These are phyloP conservation scores for barley (Hordeum vulgare) DNA, from an alignment of 176 grass and related monocot species.

Conservation along the genomic window MorexV3_pseudomolecules_assembly NC_058522.1:275984205-275984704, in stretches of 20 bases:
- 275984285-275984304: background rate
- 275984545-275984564: background rate
- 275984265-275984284: background rate
- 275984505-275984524: background rate
- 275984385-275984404: background rate
- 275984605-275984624: background rate
- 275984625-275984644: background rate
- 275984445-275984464: too few relatives aligned
- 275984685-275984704: background rate
- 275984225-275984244: background rate
- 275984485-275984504: too few relatives aligned
- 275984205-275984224: background rate
- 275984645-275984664: background rate
- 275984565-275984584: background rate
- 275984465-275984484: too few relatives aligned
- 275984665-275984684: too few relatives aligned
- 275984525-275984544: background rate
- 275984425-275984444: too few relatives aligned
- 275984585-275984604: background rate
- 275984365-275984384: background rate
- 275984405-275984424: background rate
- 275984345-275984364: background rate
- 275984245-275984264: background rate
- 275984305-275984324: background rate
- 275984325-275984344: background rate